These are phyloP conservation scores for Eimeria maxima DNA, from an alignment of 169 alveolate species.

Conservation along the genomic window DNA sequence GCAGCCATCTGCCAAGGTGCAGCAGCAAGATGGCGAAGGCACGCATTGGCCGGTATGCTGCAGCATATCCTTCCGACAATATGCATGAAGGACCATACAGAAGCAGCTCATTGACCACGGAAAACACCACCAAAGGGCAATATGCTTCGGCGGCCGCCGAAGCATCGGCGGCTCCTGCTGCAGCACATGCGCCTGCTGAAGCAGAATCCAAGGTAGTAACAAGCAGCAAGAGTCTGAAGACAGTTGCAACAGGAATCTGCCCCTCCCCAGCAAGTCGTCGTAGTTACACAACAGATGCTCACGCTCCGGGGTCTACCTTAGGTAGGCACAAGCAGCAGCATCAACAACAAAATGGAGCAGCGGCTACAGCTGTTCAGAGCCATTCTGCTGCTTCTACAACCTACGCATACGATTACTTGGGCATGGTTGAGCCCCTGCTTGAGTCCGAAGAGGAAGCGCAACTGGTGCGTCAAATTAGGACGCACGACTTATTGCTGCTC, in stretches of 20 bases:
- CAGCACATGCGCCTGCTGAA: background rate
- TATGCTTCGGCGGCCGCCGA: background rate
- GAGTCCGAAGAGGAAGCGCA: conserved; percentile 52
- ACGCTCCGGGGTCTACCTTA: background rate
- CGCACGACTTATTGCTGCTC: conserved; percentile 48
- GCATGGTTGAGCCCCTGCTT: conserved; percentile 40
- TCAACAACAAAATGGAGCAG: conserved; percentile 20
- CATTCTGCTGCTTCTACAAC: conserved; percentile 23
- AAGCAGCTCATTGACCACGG: background rate
- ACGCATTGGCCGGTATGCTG: background rate
- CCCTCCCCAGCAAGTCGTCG: conserved; percentile 63
- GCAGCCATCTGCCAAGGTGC: conserved; percentile 27
- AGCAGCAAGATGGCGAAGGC: background rate
- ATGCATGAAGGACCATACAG: background rate
- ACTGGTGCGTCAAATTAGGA: conserved; percentile 37
- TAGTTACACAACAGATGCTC: conserved; percentile 10
- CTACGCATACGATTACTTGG: conserved; percentile 4
- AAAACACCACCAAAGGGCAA: background rate
- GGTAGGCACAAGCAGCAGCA: background rate
- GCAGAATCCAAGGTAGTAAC: background rate
- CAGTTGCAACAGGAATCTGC: conserved; percentile 48
- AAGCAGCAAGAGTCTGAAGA: background rate
- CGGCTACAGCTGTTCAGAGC: background rate
- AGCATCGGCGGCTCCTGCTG: conserved; percentile 45
- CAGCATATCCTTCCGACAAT: background rate